Evolutionary conservation across 495 filamentous ascomycete genomes (phyloP), one percentile per base, ranked within the genome.

Genomic region (Staphylotrichum longicolle): DNA sequence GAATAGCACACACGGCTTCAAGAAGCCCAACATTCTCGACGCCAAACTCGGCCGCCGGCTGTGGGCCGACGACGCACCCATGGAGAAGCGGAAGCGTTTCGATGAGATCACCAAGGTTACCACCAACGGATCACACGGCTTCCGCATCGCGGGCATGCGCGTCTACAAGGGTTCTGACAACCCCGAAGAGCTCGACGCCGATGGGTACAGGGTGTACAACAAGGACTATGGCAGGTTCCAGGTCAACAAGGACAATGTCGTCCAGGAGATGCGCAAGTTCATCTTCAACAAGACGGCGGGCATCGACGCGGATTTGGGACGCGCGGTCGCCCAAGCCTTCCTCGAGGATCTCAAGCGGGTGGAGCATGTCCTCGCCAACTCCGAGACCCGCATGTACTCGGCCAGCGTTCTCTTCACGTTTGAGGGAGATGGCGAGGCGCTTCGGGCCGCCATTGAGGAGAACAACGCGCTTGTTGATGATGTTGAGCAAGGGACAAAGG

Each of bases 311-410:
- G 78, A 78, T 12, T 70, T 82, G 20, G 79, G 77, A 4, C 75
- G 79, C 57, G 67, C 86, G 44, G 71, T 96, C 10, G 83, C 86
- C 0, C 75, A 78, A 32, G 79, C 85, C 53, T 85, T 97, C 57
- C 71, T 85, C 11, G 78, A 81, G 3, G 90, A 95, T 63, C 76
- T 97, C 20, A 75, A 73, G 61, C 80, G 79, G 33, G 80, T 92
- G 8, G 82, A 86, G 64, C 70, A 82, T 30, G 78, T 87, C 0
- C 78, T 96, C 10, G 85, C 91, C 70, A 79, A 73, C 0, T 83
- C 90, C 64, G 93, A 97, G 75, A 93, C 88, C 70, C 82, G 93
- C 58, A 98, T 98, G 93, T 97, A 93, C 72, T 93, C 91, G 3
- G 83, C 93, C 0, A 96, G 91, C 69, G 75, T 98, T 11, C 80